Evolutionary conservation across 352 stramenopile species (phyloP).

Genomic region (Blastocystis sp.): DNA sequence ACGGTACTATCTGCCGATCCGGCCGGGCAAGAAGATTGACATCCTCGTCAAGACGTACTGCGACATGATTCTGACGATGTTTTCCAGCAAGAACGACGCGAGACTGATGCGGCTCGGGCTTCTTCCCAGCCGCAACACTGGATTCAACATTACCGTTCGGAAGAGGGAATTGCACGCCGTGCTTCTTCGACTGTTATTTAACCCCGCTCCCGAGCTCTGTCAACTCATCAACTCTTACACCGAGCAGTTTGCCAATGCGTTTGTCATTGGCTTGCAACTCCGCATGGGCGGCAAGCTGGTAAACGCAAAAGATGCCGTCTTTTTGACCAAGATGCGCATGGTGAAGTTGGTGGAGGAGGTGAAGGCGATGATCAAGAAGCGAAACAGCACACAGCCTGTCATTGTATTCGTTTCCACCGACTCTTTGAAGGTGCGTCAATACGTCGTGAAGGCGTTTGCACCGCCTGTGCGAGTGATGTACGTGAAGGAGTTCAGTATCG

Average conservation of each 20-base stretch:
- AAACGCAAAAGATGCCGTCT: background rate
- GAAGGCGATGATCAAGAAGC: too few species aligned
- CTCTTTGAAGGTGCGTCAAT: background rate
- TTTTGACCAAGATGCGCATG: background rate
- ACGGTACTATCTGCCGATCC: background rate
- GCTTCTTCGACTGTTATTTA: conserved; percentile 1
- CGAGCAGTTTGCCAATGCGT: background rate
- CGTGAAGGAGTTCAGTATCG: conserved; percentile 4
- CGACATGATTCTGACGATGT: background rate
- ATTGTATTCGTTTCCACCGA: conserved; percentile 35
- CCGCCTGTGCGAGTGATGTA: too few species aligned
- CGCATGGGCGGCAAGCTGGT: background rate
- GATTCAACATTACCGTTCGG: background rate
- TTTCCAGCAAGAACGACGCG: background rate
- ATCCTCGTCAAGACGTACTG: conserved; percentile 3
- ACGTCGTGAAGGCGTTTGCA: background rate
- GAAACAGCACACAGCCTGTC: background rate
- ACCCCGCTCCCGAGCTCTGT: background rate
- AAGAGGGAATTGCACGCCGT: background rate
- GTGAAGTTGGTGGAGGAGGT: background rate
- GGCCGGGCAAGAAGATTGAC: too few species aligned
- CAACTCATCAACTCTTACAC: background rate
- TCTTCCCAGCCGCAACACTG: background rate
- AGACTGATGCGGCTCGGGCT: background rate
- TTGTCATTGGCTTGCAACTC: conserved; percentile 30